These are phyloP conservation scores for Allomyces macrogynus DNA, from an alignment of 192 early-diverging fungal species.

Conservation along the genomic window DNA sequence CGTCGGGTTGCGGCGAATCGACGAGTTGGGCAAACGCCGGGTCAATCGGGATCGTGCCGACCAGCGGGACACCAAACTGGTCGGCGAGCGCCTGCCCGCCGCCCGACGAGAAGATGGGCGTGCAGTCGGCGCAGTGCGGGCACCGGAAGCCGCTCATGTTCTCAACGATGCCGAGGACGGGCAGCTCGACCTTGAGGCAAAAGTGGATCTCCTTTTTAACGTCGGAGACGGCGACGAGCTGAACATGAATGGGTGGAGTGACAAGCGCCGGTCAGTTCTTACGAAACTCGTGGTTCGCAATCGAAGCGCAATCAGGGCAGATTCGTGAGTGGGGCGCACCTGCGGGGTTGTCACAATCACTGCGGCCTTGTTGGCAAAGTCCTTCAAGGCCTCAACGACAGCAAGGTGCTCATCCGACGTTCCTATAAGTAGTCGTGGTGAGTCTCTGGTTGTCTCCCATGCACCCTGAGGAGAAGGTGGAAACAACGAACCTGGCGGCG, in stretches of 20 bases:
- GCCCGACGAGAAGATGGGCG: not conserved
- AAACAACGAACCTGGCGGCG: constrained; percentile 46
- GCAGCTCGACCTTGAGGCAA: constrained; percentile 72
- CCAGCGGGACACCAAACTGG: not conserved
- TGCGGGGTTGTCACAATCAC: constrained; percentile 96
- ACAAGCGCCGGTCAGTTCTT: not conserved
- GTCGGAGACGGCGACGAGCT: constrained; percentile 66
- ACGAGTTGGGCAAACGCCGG: not conserved
- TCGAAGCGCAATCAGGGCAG: not conserved
- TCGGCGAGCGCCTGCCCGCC: not conserved
- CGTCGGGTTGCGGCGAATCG: not conserved
- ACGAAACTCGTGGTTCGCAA: not conserved
- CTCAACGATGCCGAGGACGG: constrained; percentile 80
- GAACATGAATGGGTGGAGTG: not conserved
- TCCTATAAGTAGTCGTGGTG: constrained; percentile 15
- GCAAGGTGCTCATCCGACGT: constrained; percentile 96
- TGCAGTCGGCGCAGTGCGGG: constrained; percentile 41
- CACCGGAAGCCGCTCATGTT: constrained; percentile 98
- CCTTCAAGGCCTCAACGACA: constrained; percentile 73
- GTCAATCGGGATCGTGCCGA: not conserved
- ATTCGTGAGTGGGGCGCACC: constrained; percentile 7
- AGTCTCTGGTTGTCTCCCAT: not conserved
- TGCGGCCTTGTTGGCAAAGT: constrained; percentile 58
- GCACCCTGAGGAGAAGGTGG: not conserved
- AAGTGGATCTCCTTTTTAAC: constrained; percentile 96